Conservation (phyloP, 1,284 basidiomycete species). For the Moesziomyces sp. region DNA sequence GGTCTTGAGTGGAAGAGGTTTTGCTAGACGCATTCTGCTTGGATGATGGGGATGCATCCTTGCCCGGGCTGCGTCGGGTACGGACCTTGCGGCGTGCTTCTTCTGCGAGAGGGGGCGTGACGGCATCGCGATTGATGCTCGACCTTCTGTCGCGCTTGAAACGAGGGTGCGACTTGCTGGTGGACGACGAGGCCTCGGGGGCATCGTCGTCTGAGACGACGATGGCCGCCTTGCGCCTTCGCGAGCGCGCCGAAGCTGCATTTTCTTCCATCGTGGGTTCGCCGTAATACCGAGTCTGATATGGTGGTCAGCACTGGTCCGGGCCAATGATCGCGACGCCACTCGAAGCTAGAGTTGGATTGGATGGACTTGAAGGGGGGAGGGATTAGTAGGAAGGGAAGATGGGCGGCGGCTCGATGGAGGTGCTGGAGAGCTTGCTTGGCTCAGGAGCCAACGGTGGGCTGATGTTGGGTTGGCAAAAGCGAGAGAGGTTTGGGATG, state of each 20-base stretch:
- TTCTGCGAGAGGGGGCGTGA: slow-evolving; percentile 6
- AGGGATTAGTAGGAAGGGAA: too few species aligned
- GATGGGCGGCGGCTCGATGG: too few species aligned
- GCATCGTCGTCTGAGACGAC: slow-evolving; percentile 5
- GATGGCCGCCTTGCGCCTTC: slow-evolving; percentile 16
- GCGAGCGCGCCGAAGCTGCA: background rate
- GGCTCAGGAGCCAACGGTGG: too few species aligned
- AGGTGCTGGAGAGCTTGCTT: too few species aligned
- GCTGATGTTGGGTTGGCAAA: too few species aligned
- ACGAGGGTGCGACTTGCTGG: slow-evolving; percentile 1
- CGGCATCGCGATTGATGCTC: slow-evolving; percentile 12
- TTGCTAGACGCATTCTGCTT: background rate
- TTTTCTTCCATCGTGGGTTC: background rate
- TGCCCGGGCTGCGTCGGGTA: slow-evolving; percentile 19
- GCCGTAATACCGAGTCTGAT: too few species aligned
- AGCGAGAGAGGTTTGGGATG: too few species aligned
- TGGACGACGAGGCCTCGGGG: slow-evolving; percentile 10
- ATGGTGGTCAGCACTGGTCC: too few species aligned
- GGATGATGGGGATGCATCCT: slow-evolving; percentile 5
- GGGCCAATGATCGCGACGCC: too few species aligned
- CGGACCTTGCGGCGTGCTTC: slow-evolving; percentile 15
- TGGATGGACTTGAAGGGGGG: too few species aligned
- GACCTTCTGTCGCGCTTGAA: slow-evolving; percentile 13
- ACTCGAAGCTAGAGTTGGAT: too few species aligned
- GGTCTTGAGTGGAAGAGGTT: background rate